phyloP scores from a whole-genome alignment of 1,139 yeast species.

The Kodamaea ohmeri region DNA sequence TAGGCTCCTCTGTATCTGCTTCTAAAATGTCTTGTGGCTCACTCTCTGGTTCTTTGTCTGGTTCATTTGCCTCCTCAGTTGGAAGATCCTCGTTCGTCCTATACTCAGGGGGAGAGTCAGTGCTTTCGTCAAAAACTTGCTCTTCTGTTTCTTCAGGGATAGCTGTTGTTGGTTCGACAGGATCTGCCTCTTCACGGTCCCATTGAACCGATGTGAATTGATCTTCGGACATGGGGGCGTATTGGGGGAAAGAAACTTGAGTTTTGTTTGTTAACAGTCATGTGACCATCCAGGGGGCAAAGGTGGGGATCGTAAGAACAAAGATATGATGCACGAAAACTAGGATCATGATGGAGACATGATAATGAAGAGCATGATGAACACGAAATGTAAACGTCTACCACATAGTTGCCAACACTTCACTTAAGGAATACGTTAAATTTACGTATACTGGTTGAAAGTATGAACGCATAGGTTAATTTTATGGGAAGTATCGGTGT shows the following conservation, averaged over 20 bases:
- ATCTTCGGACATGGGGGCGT: conserved; percentile 34
- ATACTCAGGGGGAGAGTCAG: conserved; percentile 9
- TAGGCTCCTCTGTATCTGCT: neutral
- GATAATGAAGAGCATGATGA: too few species aligned
- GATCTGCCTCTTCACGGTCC: conserved; percentile 45
- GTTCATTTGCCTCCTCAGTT: neutral
- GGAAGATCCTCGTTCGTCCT: conserved; percentile 5
- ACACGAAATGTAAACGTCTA: too few species aligned
- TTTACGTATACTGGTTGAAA: too few species aligned
- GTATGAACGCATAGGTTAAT: too few species aligned
- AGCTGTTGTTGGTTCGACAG: neutral
- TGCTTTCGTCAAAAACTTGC: conserved; percentile 13
- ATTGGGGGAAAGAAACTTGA: neutral
- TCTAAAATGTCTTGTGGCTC: conserved; percentile 1
- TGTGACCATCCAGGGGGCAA: conserved; percentile 5
- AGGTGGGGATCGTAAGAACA: neutral
- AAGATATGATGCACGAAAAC: neutral
- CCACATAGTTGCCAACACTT: too few species aligned
- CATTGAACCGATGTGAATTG: conserved; percentile 59
- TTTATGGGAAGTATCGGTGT: too few species aligned
- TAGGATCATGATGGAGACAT: too few species aligned
- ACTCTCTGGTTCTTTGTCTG: neutral
- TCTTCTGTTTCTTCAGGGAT: conserved; percentile 13
- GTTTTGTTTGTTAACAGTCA: neutral
- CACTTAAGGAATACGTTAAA: too few species aligned